Percentiles rank a stretch among this genome's conserved stretches.
Evolutionary conservation across 176 grass and related monocot genomes (phyloP).

Genomic region (Phoenix roebelenii): DNA sequence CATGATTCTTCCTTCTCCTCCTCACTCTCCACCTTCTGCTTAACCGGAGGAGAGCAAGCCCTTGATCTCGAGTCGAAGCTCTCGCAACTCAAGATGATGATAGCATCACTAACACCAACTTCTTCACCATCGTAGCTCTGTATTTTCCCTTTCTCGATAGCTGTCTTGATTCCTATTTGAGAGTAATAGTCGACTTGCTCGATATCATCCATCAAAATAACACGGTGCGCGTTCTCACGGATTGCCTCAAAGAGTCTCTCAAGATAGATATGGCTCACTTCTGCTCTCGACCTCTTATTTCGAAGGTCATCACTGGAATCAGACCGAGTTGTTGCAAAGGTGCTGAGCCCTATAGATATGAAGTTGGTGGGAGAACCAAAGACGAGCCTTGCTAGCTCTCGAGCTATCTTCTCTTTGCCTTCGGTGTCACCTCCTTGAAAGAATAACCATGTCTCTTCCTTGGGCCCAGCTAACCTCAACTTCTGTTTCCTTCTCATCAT

Average conservation of each 20-base stretch:
- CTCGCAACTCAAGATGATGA: slow-evolving; percentile 68
- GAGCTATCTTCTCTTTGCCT: slow-evolving; percentile 62
- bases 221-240: slow-evolving; percentile 42
- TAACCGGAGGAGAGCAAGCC: slow-evolving; percentile 30
- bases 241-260: slow-evolving; percentile 50
- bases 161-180: slow-evolving; percentile 45
- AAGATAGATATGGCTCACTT: slow-evolving; percentile 17
- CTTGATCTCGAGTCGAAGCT: slow-evolving; percentile 45
- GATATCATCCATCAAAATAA: slow-evolving; percentile 69
- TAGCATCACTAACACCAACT: slow-evolving; percentile 53
- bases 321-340: slow-evolving; percentile 6
- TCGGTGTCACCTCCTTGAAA: slow-evolving; percentile 55
- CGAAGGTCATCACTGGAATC: slow-evolving; percentile 38
- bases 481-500: slow-evolving; percentile 47
- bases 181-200: slow-evolving; percentile 33
- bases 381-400: slow-evolving; percentile 67
- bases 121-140: slow-evolving; percentile 26
- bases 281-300: slow-evolving; percentile 32
- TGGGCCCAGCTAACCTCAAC: slow-evolving; percentile 18
- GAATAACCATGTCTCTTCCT: slow-evolving; percentile 90
- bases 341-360: slow-evolving; percentile 25
- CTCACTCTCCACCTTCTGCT: slow-evolving; percentile 28
- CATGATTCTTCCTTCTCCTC: slow-evolving; percentile 18
- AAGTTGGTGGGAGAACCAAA: slow-evolving; percentile 63
- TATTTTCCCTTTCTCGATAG: slow-evolving; percentile 50